A percentile compares a stretch with the other conserved stretches of the same genome.
These are phyloP conservation scores for Dipodascopsis uninucleata DNA, from an alignment of 805 yeast genomes.

Conservation along the genomic window DNA sequence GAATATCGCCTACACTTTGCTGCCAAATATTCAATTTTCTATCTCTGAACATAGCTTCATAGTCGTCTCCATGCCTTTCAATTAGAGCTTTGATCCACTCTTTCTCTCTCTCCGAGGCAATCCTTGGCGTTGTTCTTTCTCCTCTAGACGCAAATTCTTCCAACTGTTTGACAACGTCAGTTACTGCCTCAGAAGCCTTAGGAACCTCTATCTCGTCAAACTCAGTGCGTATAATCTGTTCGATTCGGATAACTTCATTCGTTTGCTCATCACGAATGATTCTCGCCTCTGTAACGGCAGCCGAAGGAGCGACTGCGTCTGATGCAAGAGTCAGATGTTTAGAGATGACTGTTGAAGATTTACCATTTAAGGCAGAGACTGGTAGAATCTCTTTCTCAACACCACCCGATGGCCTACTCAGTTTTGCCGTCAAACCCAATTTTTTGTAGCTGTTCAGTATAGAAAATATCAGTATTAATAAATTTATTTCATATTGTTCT, in stretches of 20 bases:
- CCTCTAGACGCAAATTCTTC: conserved; percentile 54
- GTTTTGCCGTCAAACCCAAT: conserved; percentile 67
- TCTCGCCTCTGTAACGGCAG: conserved; percentile 9
- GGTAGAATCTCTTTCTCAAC: conserved; percentile 50
- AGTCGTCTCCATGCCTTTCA: conserved; percentile 82
- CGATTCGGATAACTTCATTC: conserved; percentile 27
- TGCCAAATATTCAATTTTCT: conserved; percentile 44
- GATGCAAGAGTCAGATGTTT: too few relatives aligned
- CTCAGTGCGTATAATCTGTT: conserved; percentile 61
- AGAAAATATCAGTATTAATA: neutral
- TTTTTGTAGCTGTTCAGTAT: conserved; percentile 51
- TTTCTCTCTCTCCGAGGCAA: conserved; percentile 66
- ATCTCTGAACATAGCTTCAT: conserved; percentile 89
- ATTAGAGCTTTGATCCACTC: conserved; percentile 65
- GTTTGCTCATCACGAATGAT: conserved; percentile 14
- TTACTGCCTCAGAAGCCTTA: conserved; percentile 32
- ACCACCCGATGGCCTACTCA: conserved; percentile 77
- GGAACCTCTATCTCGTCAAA: conserved; percentile 33
- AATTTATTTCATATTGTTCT: neutral
- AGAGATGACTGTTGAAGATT: too few relatives aligned
- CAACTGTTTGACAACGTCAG: conserved; percentile 65
- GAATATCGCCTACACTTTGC: conserved; percentile 79
- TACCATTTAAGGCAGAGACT: too few relatives aligned
- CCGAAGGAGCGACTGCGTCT: too few relatives aligned
- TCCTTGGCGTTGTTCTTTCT: conserved; percentile 45